Conservation (phyloP, 805 yeast genomes). For the Candida namnaoensis region DNA sequence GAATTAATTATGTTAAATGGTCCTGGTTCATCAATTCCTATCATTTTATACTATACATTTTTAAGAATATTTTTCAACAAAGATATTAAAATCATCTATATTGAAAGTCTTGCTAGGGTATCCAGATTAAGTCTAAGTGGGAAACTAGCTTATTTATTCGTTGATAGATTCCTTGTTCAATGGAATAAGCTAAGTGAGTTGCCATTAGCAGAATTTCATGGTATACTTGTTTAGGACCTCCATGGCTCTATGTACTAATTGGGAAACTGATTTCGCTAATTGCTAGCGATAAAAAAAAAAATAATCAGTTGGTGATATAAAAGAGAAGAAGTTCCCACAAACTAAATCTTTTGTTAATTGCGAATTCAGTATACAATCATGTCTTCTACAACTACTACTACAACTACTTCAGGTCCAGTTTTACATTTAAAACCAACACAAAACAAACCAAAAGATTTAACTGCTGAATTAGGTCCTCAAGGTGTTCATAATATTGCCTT, state of each 20-base stretch:
- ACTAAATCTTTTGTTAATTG: too few species aligned
- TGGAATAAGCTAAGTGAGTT: slow-evolving; percentile 63
- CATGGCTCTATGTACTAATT: too few species aligned
- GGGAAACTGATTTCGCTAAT: too few species aligned
- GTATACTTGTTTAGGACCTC: slow-evolving; percentile 52
- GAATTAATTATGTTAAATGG: slow-evolving; percentile 58
- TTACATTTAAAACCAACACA: too few species aligned
- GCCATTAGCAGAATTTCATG: slow-evolving; percentile 63
- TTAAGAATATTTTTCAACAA: slow-evolving; percentile 39
- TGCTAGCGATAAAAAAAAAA: too few species aligned
- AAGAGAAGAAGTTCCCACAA: too few species aligned
- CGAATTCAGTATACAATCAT: too few species aligned
- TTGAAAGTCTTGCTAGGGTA: slow-evolving; percentile 86
- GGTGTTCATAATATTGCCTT: slow-evolving; percentile 57
- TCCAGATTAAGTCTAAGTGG: slow-evolving; percentile 72
- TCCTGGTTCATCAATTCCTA: slow-evolving; percentile 74
- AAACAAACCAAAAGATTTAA: background rate
- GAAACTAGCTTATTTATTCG: slow-evolving; percentile 53
- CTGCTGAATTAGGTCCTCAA: slow-evolving; percentile 18
- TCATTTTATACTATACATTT: slow-evolving; percentile 48
- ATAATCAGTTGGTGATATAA: too few species aligned
- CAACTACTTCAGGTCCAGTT: too few species aligned
- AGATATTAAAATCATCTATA: slow-evolving; percentile 56
- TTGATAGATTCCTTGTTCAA: slow-evolving; percentile 80
- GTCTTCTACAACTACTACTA: too few species aligned